Evolutionary conservation across 371 early-diverging fungal species (phyloP).

Genomic region (Syncephalastrum sp.): DNA sequence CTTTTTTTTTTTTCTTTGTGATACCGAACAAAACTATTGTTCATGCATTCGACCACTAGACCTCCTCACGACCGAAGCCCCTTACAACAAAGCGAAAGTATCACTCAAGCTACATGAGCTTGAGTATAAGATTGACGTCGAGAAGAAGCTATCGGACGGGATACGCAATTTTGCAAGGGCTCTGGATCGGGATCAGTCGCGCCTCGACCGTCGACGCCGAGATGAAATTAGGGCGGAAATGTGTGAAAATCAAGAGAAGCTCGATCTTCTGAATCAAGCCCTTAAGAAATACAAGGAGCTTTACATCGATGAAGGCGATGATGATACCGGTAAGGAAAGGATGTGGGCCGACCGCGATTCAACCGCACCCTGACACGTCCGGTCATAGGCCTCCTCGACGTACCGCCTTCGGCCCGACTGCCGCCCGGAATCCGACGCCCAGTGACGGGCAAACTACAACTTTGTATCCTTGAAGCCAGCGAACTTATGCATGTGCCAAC

Average conservation of each 20-base stretch:
- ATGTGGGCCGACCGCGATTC: neutral
- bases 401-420: constrained; percentile 42
- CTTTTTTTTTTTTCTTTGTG: neutral
- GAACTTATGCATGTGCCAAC: constrained; percentile 69
- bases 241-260: constrained; percentile 77
- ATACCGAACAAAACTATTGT: neutral
- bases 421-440: constrained; percentile 72
- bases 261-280: constrained; percentile 75
- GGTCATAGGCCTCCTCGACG: constrained; percentile 13
- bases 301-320: constrained; percentile 74
- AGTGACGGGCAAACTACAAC: constrained; percentile 70
- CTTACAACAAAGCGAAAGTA: constrained; percentile 81
- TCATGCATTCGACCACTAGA: constrained; percentile 38
- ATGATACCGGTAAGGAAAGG: constrained; percentile 50
- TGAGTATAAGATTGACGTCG: constrained; percentile 85
- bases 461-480: constrained; percentile 64
- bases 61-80: constrained; percentile 72
- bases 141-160: constrained; percentile 83
- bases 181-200: constrained; percentile 34
- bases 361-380: neutral
- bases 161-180: constrained; percentile 54
- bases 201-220: constrained; percentile 55
- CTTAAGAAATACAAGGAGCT: constrained; percentile 84
- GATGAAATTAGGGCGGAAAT: constrained; percentile 67
- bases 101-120: constrained; percentile 84